Conservation (phyloP, 345 rosid genomes). For the Aegle marmelos region DNA sequence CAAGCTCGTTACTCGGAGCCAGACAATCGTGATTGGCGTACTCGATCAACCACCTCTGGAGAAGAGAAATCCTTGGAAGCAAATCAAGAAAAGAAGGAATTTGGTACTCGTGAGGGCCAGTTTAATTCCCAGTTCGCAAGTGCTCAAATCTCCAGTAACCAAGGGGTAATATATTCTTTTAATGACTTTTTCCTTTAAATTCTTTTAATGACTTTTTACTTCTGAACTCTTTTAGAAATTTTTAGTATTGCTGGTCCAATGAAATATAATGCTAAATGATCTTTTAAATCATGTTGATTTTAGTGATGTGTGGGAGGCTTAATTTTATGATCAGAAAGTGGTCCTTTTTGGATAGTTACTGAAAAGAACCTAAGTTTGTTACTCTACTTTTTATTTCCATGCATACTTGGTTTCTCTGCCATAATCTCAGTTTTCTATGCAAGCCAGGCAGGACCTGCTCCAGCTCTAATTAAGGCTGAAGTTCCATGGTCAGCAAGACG, state of each 20-base stretch:
- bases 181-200: not conserved
- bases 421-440: not conserved
- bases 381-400: not conserved
- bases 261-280: not conserved
- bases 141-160: constrained; percentile 44
- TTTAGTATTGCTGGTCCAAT: not conserved
- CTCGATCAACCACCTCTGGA: constrained; percentile 44
- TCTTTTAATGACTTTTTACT: not conserved
- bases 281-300: not conserved
- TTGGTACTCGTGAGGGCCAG: constrained; percentile 41
- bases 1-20: constrained; percentile 54
- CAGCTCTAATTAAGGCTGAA: constrained; percentile 60
- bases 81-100: constrained; percentile 29
- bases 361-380: not conserved
- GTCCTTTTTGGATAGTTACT: not conserved
- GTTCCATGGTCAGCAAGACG: constrained; percentile 70
- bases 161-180: constrained; percentile 39
- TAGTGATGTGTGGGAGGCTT: not conserved
- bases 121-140: constrained; percentile 38
- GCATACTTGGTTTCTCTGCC: not conserved
- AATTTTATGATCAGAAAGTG: not conserved
- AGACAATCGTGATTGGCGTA: constrained; percentile 84
- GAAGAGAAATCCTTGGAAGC: constrained; percentile 66
- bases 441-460: constrained; percentile 63
- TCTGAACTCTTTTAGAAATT: not conserved